Conservation (phyloP, 257 asterid genomes). For the Paulownia fortunei region DNA sequence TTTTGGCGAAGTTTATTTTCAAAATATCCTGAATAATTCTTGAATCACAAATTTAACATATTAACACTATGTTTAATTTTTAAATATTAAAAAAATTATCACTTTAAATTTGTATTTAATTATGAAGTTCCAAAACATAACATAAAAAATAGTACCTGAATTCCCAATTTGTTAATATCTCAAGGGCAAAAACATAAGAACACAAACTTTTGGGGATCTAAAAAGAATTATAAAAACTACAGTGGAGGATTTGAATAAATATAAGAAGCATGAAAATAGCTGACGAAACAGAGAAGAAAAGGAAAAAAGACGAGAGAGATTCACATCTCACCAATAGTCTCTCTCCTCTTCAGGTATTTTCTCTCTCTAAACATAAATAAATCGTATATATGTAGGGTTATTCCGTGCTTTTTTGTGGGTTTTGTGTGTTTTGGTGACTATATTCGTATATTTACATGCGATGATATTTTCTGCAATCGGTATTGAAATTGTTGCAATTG, state of each 20-base stretch:
- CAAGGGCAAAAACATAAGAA: neutral
- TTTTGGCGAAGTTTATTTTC: too few relatives aligned
- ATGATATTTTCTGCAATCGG: conserved; percentile 18
- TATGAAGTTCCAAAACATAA: too few relatives aligned
- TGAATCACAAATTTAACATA: neutral
- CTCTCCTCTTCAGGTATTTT: conserved; percentile 31
- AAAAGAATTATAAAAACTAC: neutral
- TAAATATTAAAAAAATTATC: too few relatives aligned
- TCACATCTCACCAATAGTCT: conserved; percentile 45
- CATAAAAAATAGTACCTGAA: too few relatives aligned
- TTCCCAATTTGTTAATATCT: neutral
- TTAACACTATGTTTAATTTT: too few relatives aligned
- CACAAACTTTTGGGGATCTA: neutral
- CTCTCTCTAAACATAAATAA: neutral
- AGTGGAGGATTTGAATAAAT: conserved; percentile 20
- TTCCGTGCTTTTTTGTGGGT: conserved; percentile 3
- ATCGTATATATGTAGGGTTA: neutral
- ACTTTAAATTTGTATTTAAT: too few relatives aligned
- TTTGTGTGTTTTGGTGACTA: neutral
- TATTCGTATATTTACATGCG: neutral
- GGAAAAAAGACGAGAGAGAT: conserved; percentile 27
- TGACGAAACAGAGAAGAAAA: neutral
- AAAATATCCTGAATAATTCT: too few relatives aligned
- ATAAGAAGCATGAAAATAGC: neutral
- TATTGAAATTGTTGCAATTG: neutral